Percentiles rank a stretch among this genome's conserved stretches.
Conservation (phyloP, 1,139 yeast genomes). For the Diutina rugosa region DNA sequence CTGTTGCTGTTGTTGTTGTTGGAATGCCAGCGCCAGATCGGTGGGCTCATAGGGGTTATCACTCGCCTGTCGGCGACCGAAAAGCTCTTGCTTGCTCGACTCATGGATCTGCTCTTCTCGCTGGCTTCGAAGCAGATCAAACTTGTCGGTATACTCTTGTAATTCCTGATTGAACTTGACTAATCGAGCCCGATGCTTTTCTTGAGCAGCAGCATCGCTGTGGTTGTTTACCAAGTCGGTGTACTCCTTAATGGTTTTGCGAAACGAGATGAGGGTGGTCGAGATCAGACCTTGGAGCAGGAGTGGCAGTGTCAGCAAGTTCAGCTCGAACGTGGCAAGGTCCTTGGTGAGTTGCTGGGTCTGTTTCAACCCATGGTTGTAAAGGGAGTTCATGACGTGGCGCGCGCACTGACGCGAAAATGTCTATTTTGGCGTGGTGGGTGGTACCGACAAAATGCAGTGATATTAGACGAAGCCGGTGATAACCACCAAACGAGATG, state of each 20-base stretch:
- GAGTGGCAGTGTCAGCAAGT: conserved; percentile 56
- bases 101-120: conserved; percentile 51
- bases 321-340: conserved; percentile 50
- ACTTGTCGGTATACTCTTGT: conserved; percentile 39
- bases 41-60: conserved; percentile 44
- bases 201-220: conserved; percentile 25
- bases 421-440: not conserved
- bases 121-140: conserved; percentile 47
- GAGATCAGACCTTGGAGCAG: conserved; percentile 76
- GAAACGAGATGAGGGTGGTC: conserved; percentile 65
- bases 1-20: conserved; percentile 15
- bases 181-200: conserved; percentile 56
- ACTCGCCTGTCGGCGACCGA: conserved; percentile 36
- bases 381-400: conserved; percentile 50
- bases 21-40: conserved; percentile 5
- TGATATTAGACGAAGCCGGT: not conserved
- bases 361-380: conserved; percentile 84
- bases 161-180: conserved; percentile 49
- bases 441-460: not conserved
- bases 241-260: conserved; percentile 70
- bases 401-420: not conserved
- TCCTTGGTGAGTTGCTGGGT: conserved; percentile 62
- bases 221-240: conserved; percentile 32
- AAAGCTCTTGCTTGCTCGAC: conserved; percentile 41
- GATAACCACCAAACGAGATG: not conserved